phyloP scores from a whole-genome alignment of 2,329 filamentous ascomycete genomes.

The Sporothrix dimorphospora region DNA sequence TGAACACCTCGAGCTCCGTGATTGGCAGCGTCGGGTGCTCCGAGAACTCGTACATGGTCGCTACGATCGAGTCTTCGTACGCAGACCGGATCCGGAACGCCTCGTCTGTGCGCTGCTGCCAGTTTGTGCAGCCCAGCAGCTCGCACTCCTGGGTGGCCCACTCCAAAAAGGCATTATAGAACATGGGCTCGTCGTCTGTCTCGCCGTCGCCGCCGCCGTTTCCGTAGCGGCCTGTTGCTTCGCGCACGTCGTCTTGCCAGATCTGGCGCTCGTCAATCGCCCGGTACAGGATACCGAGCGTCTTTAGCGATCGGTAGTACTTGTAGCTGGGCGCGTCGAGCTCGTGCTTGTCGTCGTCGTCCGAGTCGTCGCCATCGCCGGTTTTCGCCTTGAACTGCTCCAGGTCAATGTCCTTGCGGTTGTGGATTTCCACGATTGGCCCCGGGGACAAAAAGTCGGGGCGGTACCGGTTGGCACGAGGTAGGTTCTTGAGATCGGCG shows the following conservation, averaged over 20 bases:
- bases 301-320: slow-evolving; percentile 70
- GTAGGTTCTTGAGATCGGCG: slow-evolving; percentile 52
- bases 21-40: slow-evolving; percentile 51
- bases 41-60: slow-evolving; percentile 49
- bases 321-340: slow-evolving; percentile 48
- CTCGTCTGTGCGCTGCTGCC: slow-evolving; percentile 42
- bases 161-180: slow-evolving; percentile 50
- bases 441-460: slow-evolving; percentile 59
- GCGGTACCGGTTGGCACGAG: slow-evolving; percentile 45
- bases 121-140: slow-evolving; percentile 41
- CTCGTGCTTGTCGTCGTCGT: slow-evolving; percentile 52
- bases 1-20: slow-evolving; percentile 58
- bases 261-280: slow-evolving; percentile 73
- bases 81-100: slow-evolving; percentile 51
- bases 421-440: slow-evolving; percentile 49
- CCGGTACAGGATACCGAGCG: slow-evolving; percentile 72
- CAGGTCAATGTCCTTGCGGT: slow-evolving; percentile 49
- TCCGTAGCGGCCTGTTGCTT: background rate
- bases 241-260: slow-evolving; percentile 54
- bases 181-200: slow-evolving; percentile 37
- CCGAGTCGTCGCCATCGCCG: slow-evolving; percentile 48
- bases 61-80: slow-evolving; percentile 52
- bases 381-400: slow-evolving; percentile 39
- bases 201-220: slow-evolving; percentile 37
- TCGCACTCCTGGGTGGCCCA: slow-evolving; percentile 39